Evolutionary conservation across 108 stramenopile species (phyloP), one percentile per base, ranked within the genome.

Genomic region (Skeletonema tropicum): DNA sequence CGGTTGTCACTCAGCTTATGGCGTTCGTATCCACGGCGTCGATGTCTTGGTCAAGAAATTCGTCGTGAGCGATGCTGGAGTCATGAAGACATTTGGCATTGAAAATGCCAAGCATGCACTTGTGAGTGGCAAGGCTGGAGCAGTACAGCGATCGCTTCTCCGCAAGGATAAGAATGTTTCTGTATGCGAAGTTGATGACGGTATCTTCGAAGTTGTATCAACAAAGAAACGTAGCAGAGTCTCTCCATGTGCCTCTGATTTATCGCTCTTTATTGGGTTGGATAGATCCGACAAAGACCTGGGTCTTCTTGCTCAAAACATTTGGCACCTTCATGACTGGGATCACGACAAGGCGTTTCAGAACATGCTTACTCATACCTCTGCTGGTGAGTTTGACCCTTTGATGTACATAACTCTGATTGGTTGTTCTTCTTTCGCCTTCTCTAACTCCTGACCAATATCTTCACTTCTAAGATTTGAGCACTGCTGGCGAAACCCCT

Each of bases 401-500:
- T 52, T 55, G 52, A 23, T 55, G 23, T 23, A n/a, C 5, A 35
- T 6, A 1, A 12, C 3, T 2, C 11, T 1, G 10, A 1, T 38
- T 38, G 38, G 10, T 39, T 11, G 2, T 39, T 12, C 38, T 39
- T 39, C 1, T 39, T 39, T 35, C 4, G 6, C 38, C 11, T 12
- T 39, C 11, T 39, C 38, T 39, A 39, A 45, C 42, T n/a, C 42
- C 3, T n/a, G 15, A 45, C 4, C 42, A 29, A 29, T 45, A 35
- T 55, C 9, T 25, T 11, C 6, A 10, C 52, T 0, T 2, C 52
- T 3, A 23, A 55, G 52, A 55, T 10, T 9, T 57, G 15, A 66
- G 55, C 26, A 72, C 68, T 32, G 79, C 85, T 15, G 74, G 67
- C 31, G 38, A 79, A 60, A 73, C 83, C 6, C 83, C 86, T 21